Base-by-base conservation (phyloP, 371 early-diverging fungal genomes). In the Mucor circinelloides region DNA sequence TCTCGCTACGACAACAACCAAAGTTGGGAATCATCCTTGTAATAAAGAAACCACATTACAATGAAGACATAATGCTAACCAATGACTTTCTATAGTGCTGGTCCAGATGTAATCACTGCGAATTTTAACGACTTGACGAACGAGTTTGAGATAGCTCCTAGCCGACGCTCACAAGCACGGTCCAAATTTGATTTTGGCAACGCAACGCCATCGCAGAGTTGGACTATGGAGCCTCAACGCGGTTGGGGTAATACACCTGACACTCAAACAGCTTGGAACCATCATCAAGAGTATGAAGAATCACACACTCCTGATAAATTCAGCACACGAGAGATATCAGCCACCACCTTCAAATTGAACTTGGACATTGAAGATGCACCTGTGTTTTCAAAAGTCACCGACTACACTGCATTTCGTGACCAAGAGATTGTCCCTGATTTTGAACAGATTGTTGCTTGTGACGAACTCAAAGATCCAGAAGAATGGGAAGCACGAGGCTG, bases 341-440 rank as follows among this genome's bases (percentile, higher is more conserved):
- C 19, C 36, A 63, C 59, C 10, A 68, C 69, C 1, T 72, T 72
- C 69, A 56, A 59, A 2, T 27, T 76, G 23, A 79, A 80, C 57
- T 27, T 68, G 15, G 78, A 76, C 15, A 72, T 78, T 12, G 63
- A 69, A 6, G 77, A 81, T 7, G 32, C 36, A 8, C 74, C 76
- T 0, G 57, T 61, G 0, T 78, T 78, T 58, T 57, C 69, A 0
- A 67, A 76, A 62, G 65, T 72, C 0, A 66, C 68, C 1, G 73
- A 81, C 10, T 76, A 74, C 42, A 60, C 56, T 17, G 66, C 75
- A 1, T 76, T 69, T 52, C 69, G 75, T 28, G 36, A 64, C 1
- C 68, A 70, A 17, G 38, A 74, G 2, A 58, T 81, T 13, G 59
- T 81, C 30, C 81, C 81, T 0, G 64, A 67, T 6, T 72, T 66